Evolutionary conservation across 805 yeast genomes (phyloP).

Genomic region (Candida sphagnicola): DNA sequence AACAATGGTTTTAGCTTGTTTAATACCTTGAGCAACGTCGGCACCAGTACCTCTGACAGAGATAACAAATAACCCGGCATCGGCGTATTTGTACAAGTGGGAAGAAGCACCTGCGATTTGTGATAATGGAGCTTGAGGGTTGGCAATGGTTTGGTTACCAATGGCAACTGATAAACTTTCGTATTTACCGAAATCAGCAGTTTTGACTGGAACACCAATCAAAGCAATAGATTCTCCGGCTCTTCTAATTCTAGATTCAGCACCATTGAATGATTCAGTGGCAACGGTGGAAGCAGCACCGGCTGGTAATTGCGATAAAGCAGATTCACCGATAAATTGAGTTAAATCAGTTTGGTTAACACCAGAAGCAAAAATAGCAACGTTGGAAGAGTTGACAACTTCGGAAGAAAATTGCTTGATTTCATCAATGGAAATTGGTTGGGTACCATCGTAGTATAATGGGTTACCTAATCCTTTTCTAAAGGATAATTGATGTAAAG

Average conservation of each 20-base stretch:
- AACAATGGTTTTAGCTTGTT: constrained; percentile 47
- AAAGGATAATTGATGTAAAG: constrained; percentile 76
- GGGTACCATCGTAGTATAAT: constrained; percentile 65
- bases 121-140: constrained; percentile 52
- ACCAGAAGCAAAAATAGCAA: constrained; percentile 70
- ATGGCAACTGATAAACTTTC: constrained; percentile 70
- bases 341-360: constrained; percentile 68
- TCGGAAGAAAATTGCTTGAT: constrained; percentile 62
- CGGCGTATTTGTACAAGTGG: constrained; percentile 61
- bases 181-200: constrained; percentile 60
- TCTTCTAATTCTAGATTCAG: constrained; percentile 62
- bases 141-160: constrained; percentile 47
- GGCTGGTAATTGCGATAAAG: constrained; percentile 57
- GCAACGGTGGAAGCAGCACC: constrained; percentile 49
- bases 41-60: constrained; percentile 60
- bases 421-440: constrained; percentile 54
- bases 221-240: constrained; percentile 68
- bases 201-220: constrained; percentile 74
- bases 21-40: constrained; percentile 57
- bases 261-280: constrained; percentile 54
- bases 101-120: constrained; percentile 46
- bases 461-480: constrained; percentile 87
- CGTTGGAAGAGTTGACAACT: constrained; percentile 66
- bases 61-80: constrained; percentile 77
- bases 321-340: constrained; percentile 62